Evolutionary conservation across 345 rosid species (phyloP).

Genomic region (Hibiscus tridactylites): DNA sequence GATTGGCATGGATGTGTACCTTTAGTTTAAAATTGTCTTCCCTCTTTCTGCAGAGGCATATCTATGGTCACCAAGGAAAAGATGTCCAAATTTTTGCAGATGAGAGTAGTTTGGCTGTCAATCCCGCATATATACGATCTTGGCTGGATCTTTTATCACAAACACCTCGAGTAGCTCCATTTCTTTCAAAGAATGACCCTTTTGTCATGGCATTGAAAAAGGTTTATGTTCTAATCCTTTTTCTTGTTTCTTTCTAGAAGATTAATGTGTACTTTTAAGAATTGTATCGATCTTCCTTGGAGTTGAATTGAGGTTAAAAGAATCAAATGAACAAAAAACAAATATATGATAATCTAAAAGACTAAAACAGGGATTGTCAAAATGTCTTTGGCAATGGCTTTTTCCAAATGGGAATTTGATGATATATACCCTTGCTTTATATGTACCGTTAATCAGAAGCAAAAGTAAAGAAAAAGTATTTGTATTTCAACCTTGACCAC

Average conservation of each 20-base stretch:
- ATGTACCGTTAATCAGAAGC: background rate
- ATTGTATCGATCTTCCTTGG: background rate
- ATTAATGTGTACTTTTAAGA: background rate
- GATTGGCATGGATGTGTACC: background rate
- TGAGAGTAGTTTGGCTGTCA: slow-evolving; percentile 74
- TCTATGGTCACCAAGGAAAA: slow-evolving; percentile 80
- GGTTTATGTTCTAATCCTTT: slow-evolving; percentile 30
- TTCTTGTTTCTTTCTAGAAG: background rate
- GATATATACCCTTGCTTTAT: background rate
- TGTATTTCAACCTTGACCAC: background rate
- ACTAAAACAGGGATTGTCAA: background rate
- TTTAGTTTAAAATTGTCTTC: background rate
- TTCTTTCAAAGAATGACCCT: slow-evolving; percentile 84
- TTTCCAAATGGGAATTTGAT: background rate
- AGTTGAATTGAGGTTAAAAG: background rate
- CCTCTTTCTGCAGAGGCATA: slow-evolving; percentile 57
- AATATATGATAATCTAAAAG: background rate
- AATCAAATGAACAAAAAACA: slow-evolving; percentile 1
- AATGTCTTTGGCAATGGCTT: background rate
- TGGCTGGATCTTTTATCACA: slow-evolving; percentile 85
- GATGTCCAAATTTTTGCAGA: slow-evolving; percentile 68
- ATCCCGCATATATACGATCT: slow-evolving; percentile 59
- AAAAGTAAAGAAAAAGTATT: background rate
- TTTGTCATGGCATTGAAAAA: slow-evolving; percentile 69
- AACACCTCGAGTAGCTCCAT: slow-evolving; percentile 93